Evolutionary conservation across 176 grass and related monocot genomes (phyloP), one percentile per base, ranked within the genome.

Genomic region (Otatea glauca): DNA sequence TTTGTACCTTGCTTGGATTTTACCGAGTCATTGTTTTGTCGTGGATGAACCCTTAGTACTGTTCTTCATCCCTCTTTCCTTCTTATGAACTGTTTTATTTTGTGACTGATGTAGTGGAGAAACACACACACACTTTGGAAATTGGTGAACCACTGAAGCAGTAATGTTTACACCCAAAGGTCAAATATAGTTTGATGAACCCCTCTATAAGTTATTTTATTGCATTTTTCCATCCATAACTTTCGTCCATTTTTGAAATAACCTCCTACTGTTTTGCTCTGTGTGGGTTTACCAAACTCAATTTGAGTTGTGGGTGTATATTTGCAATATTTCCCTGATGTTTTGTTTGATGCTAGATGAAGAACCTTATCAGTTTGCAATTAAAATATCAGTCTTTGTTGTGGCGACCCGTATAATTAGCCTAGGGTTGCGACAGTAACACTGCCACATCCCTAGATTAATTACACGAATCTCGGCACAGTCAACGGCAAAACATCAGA

Each of bases 321-420:
- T 65, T 66, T 42, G 12, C 48, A 65, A 39, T 41, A 5, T 43
- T 75, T 64, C 17, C 61, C 34, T 76, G 60, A 54, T 75, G 20
- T 76, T 9, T 56, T 56, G 25, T 85, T 76, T 76, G 62, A 43
- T 58, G 9, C 50, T 56, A 70, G 50, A 70, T 44, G 76, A 64
- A 43, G 35, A 66, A 47, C 50, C 49, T 53, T 55, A 25, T 42
- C 65, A 56, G 3, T 81, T 56, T 59, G 49, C 25, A 21, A 38
- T 29, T 47, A 65, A 77, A 79, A 48, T 12, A 48, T 17, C 3
- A 70, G 23, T 71, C 37, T 14, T 38, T 81, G n/a, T n/a, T n/a
- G n/a, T n/a, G n/a, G n/a, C n/a, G n/a, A n/a, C n/a, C n/a, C n/a
- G n/a, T n/a, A n/a, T n/a, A n/a, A n/a, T n/a, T n/a, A n/a, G n/a